Base-by-base conservation (phyloP, 768 basidiomycete genomes). In the Suillus cothurnatus region DNA sequence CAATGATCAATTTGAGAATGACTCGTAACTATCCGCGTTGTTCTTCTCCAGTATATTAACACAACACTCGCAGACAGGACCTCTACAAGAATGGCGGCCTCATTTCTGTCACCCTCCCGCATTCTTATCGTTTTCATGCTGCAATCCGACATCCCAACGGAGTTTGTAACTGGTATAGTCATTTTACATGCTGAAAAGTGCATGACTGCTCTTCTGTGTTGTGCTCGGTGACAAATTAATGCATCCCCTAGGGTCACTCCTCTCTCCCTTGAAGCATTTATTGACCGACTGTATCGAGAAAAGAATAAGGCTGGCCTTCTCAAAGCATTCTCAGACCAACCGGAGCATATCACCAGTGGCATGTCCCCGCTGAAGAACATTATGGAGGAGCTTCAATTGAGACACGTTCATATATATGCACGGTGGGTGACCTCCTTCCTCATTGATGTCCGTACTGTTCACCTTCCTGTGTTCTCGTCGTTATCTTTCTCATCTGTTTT, bases 301-400 rank as follows among this genome's bases (percentile, higher is more conserved):
- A 88, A 90, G 79, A 99, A 98, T 80, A 86, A 84, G 74, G 82
- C 81, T 2, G 97, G 97, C 1, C 99, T 99, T 76, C 81, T 98
- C 68, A 99, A 99, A 77, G 97, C 95, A 0, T 97, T 99, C 73
- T 94, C 95, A 2, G 97, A 99, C 76, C 92, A 98, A 70, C 95
- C 97, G 5, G 97, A 99, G 74, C 88, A 91, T 67, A 97, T 99
- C 66, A 95, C 92, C 0, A 93, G 88, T 67, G 97, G 96, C 1
- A 78, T 99, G 75, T 94, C 93, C 1, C 97, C 97, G 1, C 81
- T 99, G 26, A 92, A 89, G 71, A 95, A 90, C 61, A 92, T 97
- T 67, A 88, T 99, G 86, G 94, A 95, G 67, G 94, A 97, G 74
- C 84, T 99, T 11, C 93, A 95, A 68, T 80, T 99, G 55, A 86